Conservation (phyloP, 1,284 basidiomycete species). For the Ustilago esculenta region DNA sequence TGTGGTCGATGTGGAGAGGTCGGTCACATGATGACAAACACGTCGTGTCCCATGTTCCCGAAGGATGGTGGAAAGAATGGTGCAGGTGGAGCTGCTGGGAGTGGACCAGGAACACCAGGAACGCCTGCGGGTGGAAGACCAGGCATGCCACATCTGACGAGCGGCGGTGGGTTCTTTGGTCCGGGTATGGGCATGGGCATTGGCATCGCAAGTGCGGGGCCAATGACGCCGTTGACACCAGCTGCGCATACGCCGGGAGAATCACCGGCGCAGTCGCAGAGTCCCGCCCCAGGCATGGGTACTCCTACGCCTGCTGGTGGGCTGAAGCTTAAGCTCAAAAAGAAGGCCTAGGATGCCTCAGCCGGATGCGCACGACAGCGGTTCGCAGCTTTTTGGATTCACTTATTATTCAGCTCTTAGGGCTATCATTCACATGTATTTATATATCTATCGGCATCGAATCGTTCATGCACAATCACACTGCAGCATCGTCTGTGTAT, state of each 20-base stretch:
- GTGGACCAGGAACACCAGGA: conserved; percentile 31
- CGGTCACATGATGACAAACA: conserved; percentile 67
- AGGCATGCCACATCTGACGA: conserved; percentile 39
- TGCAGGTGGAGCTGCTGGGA: conserved; percentile 31
- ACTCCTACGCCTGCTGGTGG: conserved; percentile 26
- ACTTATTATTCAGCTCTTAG: not conserved
- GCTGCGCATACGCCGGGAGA: conserved; percentile 26
- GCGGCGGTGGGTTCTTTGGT: conserved; percentile 46
- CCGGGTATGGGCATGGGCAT: conserved; percentile 49
- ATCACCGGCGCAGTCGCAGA: conserved; percentile 28
- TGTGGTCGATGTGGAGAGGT: conserved; percentile 66
- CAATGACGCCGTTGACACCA: conserved; percentile 44
- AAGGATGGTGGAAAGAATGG: conserved; percentile 51
- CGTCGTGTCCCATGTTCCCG: conserved; percentile 62
- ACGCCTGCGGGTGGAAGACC: conserved; percentile 38
- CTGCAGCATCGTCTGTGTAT: no score
- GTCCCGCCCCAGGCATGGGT: conserved; percentile 29
- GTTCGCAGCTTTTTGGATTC: not conserved
- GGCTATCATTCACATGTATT: conserved; percentile 11
- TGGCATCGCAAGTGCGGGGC: conserved; percentile 32
- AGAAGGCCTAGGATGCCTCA: conserved; percentile 23
- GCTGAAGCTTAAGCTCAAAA: conserved; percentile 53
- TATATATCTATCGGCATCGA: conserved; percentile 9
- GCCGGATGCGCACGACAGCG: no score
- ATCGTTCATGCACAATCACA: no score